These are phyloP conservation scores for Komagataella mondaviorum DNA, from an alignment of 805 yeast genomes.

Conservation along the genomic window DNA sequence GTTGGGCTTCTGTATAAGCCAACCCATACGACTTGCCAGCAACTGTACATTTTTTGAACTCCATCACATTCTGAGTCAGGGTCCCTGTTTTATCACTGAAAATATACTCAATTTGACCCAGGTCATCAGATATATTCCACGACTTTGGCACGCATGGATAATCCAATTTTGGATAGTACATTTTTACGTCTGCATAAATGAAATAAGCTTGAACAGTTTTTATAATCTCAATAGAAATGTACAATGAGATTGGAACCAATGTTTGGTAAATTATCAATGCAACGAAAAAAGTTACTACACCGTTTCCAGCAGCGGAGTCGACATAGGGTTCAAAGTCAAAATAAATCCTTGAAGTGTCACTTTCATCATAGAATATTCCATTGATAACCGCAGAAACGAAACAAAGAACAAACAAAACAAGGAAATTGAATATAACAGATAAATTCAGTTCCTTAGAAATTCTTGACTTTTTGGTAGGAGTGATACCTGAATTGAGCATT, in stretches of 20 bases:
- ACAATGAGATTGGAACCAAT: slow-evolving; percentile 68
- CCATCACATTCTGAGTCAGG: slow-evolving; percentile 73
- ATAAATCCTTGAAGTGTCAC: slow-evolving; percentile 29
- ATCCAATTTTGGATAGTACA: slow-evolving; percentile 59
- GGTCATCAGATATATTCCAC: slow-evolving; percentile 75
- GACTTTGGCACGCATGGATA: slow-evolving; percentile 72
- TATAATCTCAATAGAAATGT: slow-evolving; percentile 67
- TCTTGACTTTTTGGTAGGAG: slow-evolving; percentile 61
- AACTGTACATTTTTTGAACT: slow-evolving; percentile 63
- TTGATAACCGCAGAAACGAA: slow-evolving; percentile 58
- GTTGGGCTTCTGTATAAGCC: slow-evolving; percentile 69
- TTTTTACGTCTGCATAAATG: slow-evolving; percentile 53
- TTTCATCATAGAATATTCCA: slow-evolving; percentile 42
- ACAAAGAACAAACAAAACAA: slow-evolving; percentile 48
- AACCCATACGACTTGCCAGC: slow-evolving; percentile 56
- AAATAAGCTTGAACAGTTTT: slow-evolving; percentile 67
- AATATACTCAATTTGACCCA: slow-evolving; percentile 73
- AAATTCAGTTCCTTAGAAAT: slow-evolving; percentile 54
- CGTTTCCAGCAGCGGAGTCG: slow-evolving; percentile 47
- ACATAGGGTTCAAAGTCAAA: slow-evolving; percentile 56
- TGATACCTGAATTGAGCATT: slow-evolving; percentile 64
- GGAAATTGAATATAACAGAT: slow-evolving; percentile 52
- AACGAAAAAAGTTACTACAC: slow-evolving; percentile 57
- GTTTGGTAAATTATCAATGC: slow-evolving; percentile 64
- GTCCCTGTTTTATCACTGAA: slow-evolving; percentile 83